Percentiles rank a stretch among this genome's conserved stretches.
Evolutionary conservation across 371 early-diverging fungal species (phyloP).

Genomic region (Mortierella sp.): DNA sequence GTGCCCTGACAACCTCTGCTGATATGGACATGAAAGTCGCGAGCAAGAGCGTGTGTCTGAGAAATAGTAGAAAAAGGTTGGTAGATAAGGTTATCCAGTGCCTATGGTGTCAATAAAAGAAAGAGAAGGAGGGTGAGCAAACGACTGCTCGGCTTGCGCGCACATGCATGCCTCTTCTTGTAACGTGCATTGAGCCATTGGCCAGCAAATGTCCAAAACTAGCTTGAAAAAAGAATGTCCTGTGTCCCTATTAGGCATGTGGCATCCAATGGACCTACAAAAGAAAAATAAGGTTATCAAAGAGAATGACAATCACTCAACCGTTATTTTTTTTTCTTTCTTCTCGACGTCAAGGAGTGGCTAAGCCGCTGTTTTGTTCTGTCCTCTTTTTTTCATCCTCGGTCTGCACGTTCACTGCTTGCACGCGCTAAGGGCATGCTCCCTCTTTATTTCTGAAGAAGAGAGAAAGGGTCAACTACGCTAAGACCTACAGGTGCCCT

Average conservation of each 20-base stretch:
- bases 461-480: background rate
- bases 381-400: background rate
- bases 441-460: background rate
- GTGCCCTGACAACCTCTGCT: background rate
- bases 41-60: background rate
- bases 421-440: background rate
- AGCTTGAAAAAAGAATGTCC: background rate
- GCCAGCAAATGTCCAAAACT: background rate
- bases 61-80: background rate
- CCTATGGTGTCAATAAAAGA: background rate
- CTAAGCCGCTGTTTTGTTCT: background rate
- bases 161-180: background rate
- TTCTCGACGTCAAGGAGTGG: background rate
- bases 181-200: conserved; percentile 1
- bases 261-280: too few species aligned
- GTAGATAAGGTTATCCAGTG: background rate
- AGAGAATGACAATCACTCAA: background rate
- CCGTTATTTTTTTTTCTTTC: background rate
- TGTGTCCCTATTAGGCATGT: background rate
- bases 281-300: background rate
- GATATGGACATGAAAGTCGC: background rate
- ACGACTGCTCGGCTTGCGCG: background rate
- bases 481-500: too few species aligned
- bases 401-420: background rate
- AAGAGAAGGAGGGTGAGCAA: background rate